Percentiles rank a stretch among this genome's conserved stretches.
phyloP scores from a whole-genome alignment of 1,139 yeast species.

The Debaryomyces sp. region DNA sequence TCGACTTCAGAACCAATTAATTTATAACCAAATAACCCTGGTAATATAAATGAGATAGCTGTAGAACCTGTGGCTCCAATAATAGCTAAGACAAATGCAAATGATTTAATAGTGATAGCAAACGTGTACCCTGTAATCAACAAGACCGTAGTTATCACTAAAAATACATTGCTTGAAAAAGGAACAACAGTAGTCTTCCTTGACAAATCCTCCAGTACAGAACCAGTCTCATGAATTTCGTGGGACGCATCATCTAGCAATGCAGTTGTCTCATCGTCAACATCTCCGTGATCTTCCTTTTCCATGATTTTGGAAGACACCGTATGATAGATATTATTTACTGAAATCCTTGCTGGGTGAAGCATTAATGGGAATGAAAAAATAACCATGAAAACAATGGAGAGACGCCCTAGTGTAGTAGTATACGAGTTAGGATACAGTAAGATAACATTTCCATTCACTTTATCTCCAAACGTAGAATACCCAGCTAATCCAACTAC shows the following conservation, averaged over 20 bases:
- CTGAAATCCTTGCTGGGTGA: slow-evolving; percentile 88
- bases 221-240: slow-evolving; percentile 3
- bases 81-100: slow-evolving; percentile 57
- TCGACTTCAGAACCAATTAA: slow-evolving; percentile 39
- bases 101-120: slow-evolving; percentile 51
- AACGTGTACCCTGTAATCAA: slow-evolving; percentile 45
- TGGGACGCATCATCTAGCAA: slow-evolving; percentile 16
- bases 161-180: slow-evolving; percentile 51
- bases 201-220: slow-evolving; percentile 2
- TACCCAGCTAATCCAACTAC: slow-evolving; percentile 48
- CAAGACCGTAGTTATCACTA: slow-evolving; percentile 48
- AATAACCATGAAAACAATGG: slow-evolving; percentile 80
- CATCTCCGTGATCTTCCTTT: slow-evolving; percentile 3
- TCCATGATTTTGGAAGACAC: slow-evolving; percentile 15
- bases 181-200: slow-evolving; percentile 43
- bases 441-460: slow-evolving; percentile 78
- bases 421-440: slow-evolving; percentile 55
- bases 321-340: slow-evolving; percentile 73
- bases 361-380: slow-evolving; percentile 90
- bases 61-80: slow-evolving; percentile 69
- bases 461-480: slow-evolving; percentile 46
- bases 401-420: slow-evolving; percentile 68
- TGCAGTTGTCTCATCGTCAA: slow-evolving; percentile 13
- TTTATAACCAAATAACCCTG: slow-evolving; percentile 61
- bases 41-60: slow-evolving; percentile 58